A percentile compares a stretch with the other conserved stretches of the same genome.
These are phyloP conservation scores for Klebsormidium nitens DNA, from an alignment of 139 green algal genomes.

Conservation along the genomic window DNA sequence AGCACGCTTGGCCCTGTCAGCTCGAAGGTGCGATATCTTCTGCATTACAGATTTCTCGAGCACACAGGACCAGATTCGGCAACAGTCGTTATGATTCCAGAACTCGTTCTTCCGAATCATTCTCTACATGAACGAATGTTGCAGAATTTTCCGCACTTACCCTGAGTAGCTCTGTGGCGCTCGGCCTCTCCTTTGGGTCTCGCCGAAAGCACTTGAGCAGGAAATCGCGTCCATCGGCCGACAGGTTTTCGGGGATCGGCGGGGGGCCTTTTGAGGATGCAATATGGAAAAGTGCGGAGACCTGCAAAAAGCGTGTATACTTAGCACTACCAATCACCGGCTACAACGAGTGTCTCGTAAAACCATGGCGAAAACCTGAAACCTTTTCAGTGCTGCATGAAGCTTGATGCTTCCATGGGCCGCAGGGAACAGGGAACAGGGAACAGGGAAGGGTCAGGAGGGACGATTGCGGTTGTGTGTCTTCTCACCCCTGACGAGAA, in stretches of 20 bases:
- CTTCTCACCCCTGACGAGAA: slow-evolving; percentile 23
- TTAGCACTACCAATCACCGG: background rate
- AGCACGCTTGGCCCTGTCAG: too few relatives aligned
- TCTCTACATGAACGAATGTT: too few relatives aligned
- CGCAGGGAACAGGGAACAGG: background rate
- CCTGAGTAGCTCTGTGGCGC: slow-evolving; percentile 24
- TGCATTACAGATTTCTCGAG: too few relatives aligned
- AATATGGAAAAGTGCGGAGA: slow-evolving; percentile 88
- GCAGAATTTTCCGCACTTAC: too few relatives aligned
- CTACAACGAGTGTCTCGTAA: background rate
- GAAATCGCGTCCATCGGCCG: slow-evolving; percentile 77
- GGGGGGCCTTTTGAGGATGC: slow-evolving; percentile 71
- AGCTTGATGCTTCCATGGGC: too few relatives aligned
- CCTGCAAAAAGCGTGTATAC: slow-evolving; percentile 27
- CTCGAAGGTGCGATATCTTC: too few relatives aligned
- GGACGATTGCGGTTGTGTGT: background rate
- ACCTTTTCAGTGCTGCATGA: background rate
- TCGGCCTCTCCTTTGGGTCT: slow-evolving; percentile 29
- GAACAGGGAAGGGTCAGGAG: background rate
- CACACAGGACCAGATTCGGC: too few relatives aligned
- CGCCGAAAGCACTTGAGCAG: slow-evolving; percentile 78
- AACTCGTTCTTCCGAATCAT: too few relatives aligned
- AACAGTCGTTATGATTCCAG: too few relatives aligned
- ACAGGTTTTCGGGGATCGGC: slow-evolving; percentile 55
- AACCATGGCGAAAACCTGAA: background rate